Base-by-base conservation (phyloP, 441 rosid genomes). In the Geranium incanum region DNA sequence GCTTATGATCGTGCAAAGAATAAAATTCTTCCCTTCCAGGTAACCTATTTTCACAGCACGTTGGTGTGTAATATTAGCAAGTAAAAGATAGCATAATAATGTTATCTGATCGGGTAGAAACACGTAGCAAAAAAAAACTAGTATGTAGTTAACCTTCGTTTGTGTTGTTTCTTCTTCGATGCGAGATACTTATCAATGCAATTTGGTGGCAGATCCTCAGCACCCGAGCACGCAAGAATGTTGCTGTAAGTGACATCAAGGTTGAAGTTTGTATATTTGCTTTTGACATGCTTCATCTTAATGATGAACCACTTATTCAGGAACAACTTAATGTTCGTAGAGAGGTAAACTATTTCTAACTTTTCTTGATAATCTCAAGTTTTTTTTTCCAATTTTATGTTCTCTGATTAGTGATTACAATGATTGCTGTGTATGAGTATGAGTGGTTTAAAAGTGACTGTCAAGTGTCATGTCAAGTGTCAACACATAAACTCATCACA, bases 1-100 rank as follows among this genome's bases (percentile, higher is more conserved):
- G 99, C 92, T 80, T 90, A 83, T 67, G 95, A 90, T 73, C 78
- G 87, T 68, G 95, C 78, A 70, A 87, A 87, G 70, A 78, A 78
- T 70, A 90, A 84, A 78, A 95, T 95, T 78, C 85, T 95, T 39
- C 93, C 97, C 68, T 95, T 92, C 78, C 97, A 92, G 99, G 99
- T 95, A 82, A 73, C 16, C 2, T 70, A 33, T 74, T 66, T 71
- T 6, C 57, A 21, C 65, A 59, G 16, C 16, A 19, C 21, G 28
- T 13, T 68, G 48, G 0, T 39, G 45, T 5, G 8, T 41, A 41
- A 1, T 9, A 41, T 41, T 41, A 5, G 11, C 6, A 7, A 41
- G 48, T 41, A 41, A 41, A 5, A 41, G 48, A 41, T 41, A 41
- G 19, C 6, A 55, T 15, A 55, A 19, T 19, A 55, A 16, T 55